phyloP scores from a whole-genome alignment of 768 basidiomycete genomes.

The Leccinum incarnatum region DNA sequence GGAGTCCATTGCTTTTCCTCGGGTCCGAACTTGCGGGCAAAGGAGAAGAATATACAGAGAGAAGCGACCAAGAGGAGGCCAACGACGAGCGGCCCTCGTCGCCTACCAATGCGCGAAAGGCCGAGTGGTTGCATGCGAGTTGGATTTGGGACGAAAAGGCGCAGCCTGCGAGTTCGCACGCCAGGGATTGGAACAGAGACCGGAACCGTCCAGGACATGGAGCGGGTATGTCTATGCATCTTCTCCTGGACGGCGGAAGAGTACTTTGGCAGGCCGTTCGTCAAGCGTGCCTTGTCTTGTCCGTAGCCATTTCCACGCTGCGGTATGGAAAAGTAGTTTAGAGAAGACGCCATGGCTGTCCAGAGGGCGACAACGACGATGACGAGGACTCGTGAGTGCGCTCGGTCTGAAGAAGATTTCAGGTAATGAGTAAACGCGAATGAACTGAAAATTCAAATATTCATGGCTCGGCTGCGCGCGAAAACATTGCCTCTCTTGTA shows the following conservation, averaged over 20 bases:
- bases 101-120: conserved; percentile 55
- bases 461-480: conserved; percentile 10
- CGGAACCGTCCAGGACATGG: conserved; percentile 56
- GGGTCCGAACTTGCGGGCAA: conserved; percentile 59
- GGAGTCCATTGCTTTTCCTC: conserved; percentile 63
- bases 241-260: conserved; percentile 69
- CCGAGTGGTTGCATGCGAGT: conserved; percentile 55
- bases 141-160: conserved; percentile 60
- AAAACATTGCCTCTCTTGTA: conserved; percentile 27
- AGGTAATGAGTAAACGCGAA: conserved; percentile 6
- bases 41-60: conserved; percentile 56
- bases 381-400: conserved; percentile 19
- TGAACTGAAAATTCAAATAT: conserved; percentile 17
- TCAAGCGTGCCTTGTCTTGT: conserved; percentile 40
- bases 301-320: conserved; percentile 45
- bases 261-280: conserved; percentile 45
- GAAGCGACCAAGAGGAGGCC: conserved; percentile 44
- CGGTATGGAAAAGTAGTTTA: conserved; percentile 45
- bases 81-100: conserved; percentile 54
- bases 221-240: conserved; percentile 45
- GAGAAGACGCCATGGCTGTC: conserved; percentile 43
- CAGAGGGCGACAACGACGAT: conserved; percentile 13
- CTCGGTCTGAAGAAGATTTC: conserved; percentile 15
- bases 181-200: conserved; percentile 62
- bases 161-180: conserved; percentile 51